phyloP scores from a whole-genome alignment of 192 early-diverging fungal species.

The Haplosporangium gracile region DNA sequence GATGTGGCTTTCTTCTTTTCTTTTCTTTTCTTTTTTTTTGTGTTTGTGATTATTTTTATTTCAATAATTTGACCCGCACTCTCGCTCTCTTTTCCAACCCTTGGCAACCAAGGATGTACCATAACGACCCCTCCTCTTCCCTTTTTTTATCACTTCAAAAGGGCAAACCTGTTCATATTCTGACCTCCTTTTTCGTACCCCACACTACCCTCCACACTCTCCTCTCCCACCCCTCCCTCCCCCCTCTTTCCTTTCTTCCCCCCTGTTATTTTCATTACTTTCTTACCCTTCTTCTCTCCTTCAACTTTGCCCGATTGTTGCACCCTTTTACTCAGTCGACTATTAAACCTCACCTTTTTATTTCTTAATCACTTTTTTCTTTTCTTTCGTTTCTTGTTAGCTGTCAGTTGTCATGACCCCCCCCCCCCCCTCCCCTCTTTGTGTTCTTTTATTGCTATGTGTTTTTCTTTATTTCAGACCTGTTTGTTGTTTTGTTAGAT shows the following conservation, averaged over 20 bases:
- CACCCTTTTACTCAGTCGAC: not conserved
- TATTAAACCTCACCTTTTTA: not conserved
- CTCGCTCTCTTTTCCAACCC: not conserved
- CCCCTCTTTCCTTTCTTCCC: not conserved
- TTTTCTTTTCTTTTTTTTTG: not conserved
- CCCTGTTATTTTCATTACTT: not conserved
- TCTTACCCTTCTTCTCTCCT: not conserved
- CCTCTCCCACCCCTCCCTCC: not conserved
- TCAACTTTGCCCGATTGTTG: not conserved
- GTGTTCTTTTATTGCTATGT: not conserved
- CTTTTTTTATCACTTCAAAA: not conserved
- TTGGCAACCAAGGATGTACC: not conserved
- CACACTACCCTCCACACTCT: not conserved
- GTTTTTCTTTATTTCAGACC: not conserved
- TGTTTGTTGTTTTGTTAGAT: not conserved
- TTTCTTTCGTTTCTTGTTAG: not conserved
- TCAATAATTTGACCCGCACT: not conserved
- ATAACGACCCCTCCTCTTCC: not conserved
- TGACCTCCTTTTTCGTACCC: not conserved
- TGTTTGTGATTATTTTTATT: not conserved
- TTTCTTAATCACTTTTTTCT: not conserved
- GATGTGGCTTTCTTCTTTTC: constrained; percentile 1
- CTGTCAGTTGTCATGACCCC: not conserved
- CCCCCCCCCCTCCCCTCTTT: not conserved
- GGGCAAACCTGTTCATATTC: not conserved